Conservation (phyloP, 345 rosid genomes). For the Orychophragmus violaceus region DNA sequence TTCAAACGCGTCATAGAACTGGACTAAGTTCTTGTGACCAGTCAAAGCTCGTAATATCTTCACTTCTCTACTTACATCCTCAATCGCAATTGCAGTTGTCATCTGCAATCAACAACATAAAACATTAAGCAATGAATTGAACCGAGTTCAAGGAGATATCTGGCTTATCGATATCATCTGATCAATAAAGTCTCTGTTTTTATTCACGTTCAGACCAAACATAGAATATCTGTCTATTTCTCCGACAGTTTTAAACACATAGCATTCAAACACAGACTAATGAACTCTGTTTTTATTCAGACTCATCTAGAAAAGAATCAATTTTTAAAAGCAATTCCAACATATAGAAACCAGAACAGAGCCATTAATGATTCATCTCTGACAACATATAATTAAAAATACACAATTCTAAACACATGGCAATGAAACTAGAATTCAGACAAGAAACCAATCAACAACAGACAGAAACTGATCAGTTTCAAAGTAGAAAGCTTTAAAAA, state of each 20-base stretch:
- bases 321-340: background rate
- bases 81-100: constrained; percentile 83
- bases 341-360: background rate
- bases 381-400: no score
- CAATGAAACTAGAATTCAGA: no score
- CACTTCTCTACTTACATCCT: constrained; percentile 92
- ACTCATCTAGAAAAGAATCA: background rate
- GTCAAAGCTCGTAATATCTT: constrained; percentile 70
- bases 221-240: background rate
- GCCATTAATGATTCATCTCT: background rate
- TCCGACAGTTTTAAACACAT: background rate
- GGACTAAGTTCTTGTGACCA: constrained; percentile 68
- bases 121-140: constrained; percentile 2
- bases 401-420: no score
- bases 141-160: background rate
- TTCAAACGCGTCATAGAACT: constrained; percentile 76
- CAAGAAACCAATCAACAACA: no score
- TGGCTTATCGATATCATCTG: background rate
- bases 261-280: background rate
- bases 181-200: background rate
- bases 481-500: background rate
- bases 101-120: constrained; percentile 42
- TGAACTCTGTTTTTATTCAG: background rate
- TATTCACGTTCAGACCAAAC: background rate
- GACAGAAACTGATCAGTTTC: background rate